Percentiles rank a stretch among this genome's conserved stretches.
phyloP scores from a whole-genome alignment of 164 flowering plant genomes.

The Kingdonia uniflora region DNA sequence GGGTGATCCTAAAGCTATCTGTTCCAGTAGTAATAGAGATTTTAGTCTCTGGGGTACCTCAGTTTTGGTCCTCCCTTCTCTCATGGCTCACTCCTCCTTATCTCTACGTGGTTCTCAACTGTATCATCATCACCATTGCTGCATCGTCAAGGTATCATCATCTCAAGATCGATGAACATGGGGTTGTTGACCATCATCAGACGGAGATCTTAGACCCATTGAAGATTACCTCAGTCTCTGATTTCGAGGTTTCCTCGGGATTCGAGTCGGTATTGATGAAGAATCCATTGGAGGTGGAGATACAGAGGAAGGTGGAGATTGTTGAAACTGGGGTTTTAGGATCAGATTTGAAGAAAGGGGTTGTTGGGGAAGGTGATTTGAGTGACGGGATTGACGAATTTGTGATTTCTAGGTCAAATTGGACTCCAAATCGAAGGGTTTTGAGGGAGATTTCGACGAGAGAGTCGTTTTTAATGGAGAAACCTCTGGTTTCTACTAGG shows the following conservation, averaged over 20 bases:
- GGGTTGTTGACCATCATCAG: background rate
- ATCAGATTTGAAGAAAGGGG: slow-evolving; percentile 3
- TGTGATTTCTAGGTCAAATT: slow-evolving; percentile 18
- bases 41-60: slow-evolving; percentile 31
- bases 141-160: slow-evolving; percentile 60
- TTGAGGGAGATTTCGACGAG: slow-evolving; percentile 17
- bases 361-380: slow-evolving; percentile 6
- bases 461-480: slow-evolving; percentile 25
- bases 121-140: slow-evolving; percentile 71
- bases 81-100: slow-evolving; percentile 72
- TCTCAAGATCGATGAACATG: no score
- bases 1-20: slow-evolving; percentile 29
- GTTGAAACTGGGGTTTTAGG: no score
- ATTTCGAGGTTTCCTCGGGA: background rate
- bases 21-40: slow-evolving; percentile 29
- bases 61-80: slow-evolving; percentile 26
- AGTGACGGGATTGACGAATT: slow-evolving; percentile 21
- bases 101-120: slow-evolving; percentile 64
- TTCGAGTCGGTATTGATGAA: background rate
- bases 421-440: slow-evolving; percentile 20
- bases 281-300: background rate
- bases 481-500: slow-evolving; percentile 53
- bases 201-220: no score
- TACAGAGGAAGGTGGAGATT: background rate
- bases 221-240: no score